Evolutionary conservation across 192 early-diverging fungal species (phyloP), one percentile per base, ranked within the genome.

Genomic region (Allomyces javanicus): DNA sequence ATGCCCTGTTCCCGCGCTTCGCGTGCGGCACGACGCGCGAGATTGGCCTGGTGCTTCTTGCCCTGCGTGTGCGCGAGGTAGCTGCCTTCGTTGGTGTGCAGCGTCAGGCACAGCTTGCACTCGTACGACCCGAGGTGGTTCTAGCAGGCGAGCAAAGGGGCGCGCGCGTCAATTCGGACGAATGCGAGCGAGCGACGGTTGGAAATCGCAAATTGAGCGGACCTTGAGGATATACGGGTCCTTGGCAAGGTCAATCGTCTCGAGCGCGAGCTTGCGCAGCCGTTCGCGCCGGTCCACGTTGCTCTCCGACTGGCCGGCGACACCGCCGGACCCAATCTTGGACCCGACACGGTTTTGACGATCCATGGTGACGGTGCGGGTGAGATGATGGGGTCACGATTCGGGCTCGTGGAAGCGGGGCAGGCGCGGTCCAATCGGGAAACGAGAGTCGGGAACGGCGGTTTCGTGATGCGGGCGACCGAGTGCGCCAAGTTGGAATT

Each of bases 41-140:
- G 70, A 63, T 97, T 97, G 19, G 90, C 87, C 67, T 93, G 91
- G 79, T 97, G 95, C 78, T 96, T 97, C 69, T 97, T 97, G 66
- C 93, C 95, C 76, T 96, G 95, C 10, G 95, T 96, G 68, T 97
- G 95, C 2, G 93, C 91, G 22, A 97, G 77, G 72, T 97, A 97
- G 1, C 87, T 89, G 1, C 93, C 95, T 69, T 97, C 95, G 72
- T 95, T 90, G 64, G 81, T 90, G 74, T 91, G 89, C 17, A 90
- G 76, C 9, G 89, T 91, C 25, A 91, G 72, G 71, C 89, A 91
- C 17, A 90, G 77, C 73, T 88, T 89, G 74, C 88, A 90, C 68
- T 90, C 88, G 72, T 87, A 85, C 3, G 84, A 87, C 5, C 87
- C 85, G 45, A 86, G 71, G 66, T 95, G 85, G 77, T 92, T 89